Conservation (phyloP, 768 basidiomycete species). For the Dentipellis sp. region DNA sequence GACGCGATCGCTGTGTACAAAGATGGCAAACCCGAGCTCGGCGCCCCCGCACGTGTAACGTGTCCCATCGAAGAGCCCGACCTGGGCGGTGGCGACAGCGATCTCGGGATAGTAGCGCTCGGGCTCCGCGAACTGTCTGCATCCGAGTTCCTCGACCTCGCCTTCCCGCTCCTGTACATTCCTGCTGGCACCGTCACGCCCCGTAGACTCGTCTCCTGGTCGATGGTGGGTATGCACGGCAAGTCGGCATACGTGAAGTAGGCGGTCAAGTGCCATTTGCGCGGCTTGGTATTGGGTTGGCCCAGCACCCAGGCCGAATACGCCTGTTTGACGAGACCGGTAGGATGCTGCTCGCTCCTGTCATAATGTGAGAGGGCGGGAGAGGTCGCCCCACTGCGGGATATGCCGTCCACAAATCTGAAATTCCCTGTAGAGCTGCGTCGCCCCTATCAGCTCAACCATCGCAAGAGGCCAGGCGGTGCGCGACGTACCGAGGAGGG, state of each 20-base stretch:
- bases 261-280: conserved; percentile 59
- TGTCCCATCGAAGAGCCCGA: conserved; percentile 1
- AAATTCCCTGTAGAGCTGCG: conserved; percentile 16
- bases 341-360: conserved; percentile 40
- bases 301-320: conserved; percentile 55
- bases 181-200: conserved; percentile 28
- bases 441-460: neutral
- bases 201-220: conserved; percentile 27
- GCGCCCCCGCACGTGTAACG: conserved; percentile 9
- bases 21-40: conserved; percentile 27
- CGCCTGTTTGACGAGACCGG: conserved; percentile 61
- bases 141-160: conserved; percentile 26
- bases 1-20: conserved; percentile 30
- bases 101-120: neutral
- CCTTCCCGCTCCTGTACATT: conserved; percentile 33
- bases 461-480: conserved; percentile 4
- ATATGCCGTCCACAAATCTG: conserved; percentile 50
- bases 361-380: conserved; percentile 52
- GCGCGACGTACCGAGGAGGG: conserved; percentile 26
- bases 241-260: conserved; percentile 33
- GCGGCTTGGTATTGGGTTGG: conserved; percentile 34
- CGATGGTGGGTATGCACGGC: conserved; percentile 27
- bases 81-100: conserved; percentile 3
- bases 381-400: conserved; percentile 37
- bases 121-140: conserved; percentile 15